phyloP scores from a whole-genome alignment of 2,329 filamentous ascomycete genomes.

The Colletotrichum plurivorum region DNA sequence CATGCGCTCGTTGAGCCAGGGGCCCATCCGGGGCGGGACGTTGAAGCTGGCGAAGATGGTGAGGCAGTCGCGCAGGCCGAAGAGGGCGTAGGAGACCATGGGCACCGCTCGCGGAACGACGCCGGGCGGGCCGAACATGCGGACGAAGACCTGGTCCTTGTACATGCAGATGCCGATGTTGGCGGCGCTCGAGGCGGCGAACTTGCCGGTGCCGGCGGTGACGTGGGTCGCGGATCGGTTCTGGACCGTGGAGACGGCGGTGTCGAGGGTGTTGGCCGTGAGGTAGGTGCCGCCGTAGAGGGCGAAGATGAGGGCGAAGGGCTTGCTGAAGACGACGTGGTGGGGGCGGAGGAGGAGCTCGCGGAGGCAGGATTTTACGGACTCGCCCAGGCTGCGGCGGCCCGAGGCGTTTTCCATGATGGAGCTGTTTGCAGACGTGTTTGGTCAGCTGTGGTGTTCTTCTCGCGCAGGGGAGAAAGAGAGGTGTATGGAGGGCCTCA shows the following conservation, averaged over 20 bases:
- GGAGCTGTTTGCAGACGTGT: constrained; percentile 61
- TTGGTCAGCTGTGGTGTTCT: not conserved
- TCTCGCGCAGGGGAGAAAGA: not conserved
- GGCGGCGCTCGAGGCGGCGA: constrained; percentile 82
- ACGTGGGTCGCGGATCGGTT: constrained; percentile 71
- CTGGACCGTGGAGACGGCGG: constrained; percentile 75
- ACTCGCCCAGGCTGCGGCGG: constrained; percentile 70
- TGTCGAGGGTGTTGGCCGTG: constrained; percentile 90
- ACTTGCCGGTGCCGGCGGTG: constrained; percentile 84
- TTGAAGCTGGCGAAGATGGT: constrained; percentile 97
- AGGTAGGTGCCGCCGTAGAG: constrained; percentile 93
- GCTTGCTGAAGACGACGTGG: constrained; percentile 72
- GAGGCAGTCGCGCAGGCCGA: constrained; percentile 85
- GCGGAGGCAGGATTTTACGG: constrained; percentile 70
- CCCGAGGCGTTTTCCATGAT: constrained; percentile 89
- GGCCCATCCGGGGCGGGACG: constrained; percentile 83
- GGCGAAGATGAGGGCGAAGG: constrained; percentile 78
- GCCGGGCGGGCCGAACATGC: constrained; percentile 79
- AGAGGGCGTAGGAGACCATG: constrained; percentile 80
- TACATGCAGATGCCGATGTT: constrained; percentile 91
- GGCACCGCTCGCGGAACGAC: constrained; percentile 71
- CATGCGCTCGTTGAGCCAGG: constrained; percentile 71
- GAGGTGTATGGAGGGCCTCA: too few relatives aligned
- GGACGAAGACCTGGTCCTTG: constrained; percentile 89
- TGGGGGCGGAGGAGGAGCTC: constrained; percentile 73